These are phyloP conservation scores for Beauveria bassiana DNA, from an alignment of 2,329 filamentous ascomycete species.

Conservation along the genomic window DNA sequence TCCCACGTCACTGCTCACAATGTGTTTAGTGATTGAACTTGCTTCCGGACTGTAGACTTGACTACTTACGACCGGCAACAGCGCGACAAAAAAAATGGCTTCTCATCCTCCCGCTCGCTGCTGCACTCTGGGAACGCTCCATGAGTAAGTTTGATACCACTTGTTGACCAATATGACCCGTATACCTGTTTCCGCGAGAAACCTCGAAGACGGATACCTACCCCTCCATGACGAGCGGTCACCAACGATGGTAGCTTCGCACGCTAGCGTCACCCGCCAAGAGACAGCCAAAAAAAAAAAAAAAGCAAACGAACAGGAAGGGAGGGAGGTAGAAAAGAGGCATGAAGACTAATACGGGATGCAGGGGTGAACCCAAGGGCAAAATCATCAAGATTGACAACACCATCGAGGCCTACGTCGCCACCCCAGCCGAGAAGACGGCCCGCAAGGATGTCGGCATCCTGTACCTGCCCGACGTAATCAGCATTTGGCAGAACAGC, in stretches of 20 bases:
- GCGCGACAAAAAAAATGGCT: constrained; percentile 32
- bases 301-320: not conserved
- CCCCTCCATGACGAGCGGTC: not conserved
- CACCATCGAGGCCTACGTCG: constrained; percentile 16
- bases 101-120: constrained; percentile 45
- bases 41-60: not conserved
- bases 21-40: not conserved
- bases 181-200: not conserved
- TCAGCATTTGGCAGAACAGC: constrained; percentile 32
- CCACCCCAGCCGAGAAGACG: constrained; percentile 16
- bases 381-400: constrained; percentile 34
- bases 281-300: no score
- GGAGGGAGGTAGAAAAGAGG: not conserved
- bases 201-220: not conserved
- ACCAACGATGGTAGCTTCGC: not conserved
- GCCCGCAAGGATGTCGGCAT: constrained; percentile 23
- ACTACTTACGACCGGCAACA: not conserved
- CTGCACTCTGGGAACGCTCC: constrained; percentile 45
- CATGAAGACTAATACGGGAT: not conserved
- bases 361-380: constrained; percentile 41
- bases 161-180: not conserved
- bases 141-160: constrained; percentile 36
- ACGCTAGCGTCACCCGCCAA: not conserved
- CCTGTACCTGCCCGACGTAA: constrained; percentile 30
- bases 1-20: not conserved